A percentile compares a stretch with the other conserved stretches of the same genome.
Evolutionary conservation across 2,329 filamentous ascomycete genomes (phyloP).

Genomic region (Nothophoma quercina): DNA sequence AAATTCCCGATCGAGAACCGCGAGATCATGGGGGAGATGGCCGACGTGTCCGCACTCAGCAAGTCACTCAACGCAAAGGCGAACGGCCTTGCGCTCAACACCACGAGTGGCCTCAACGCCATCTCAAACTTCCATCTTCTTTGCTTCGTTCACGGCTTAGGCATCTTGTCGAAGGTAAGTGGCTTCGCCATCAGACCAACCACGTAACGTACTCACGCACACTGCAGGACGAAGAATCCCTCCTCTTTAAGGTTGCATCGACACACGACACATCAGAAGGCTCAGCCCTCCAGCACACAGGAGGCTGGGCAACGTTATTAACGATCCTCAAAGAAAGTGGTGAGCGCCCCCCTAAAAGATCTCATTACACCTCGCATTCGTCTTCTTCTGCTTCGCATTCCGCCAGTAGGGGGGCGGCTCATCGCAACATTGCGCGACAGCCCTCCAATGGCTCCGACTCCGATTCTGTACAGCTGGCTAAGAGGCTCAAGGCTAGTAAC

Average conservation of each 20-base stretch:
- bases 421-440: conserved; percentile 33
- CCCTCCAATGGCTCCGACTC: conserved; percentile 53
- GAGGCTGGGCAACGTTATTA: conserved; percentile 93
- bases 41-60: conserved; percentile 75
- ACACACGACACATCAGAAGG: conserved; percentile 81
- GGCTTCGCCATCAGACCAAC: background rate
- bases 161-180: conserved; percentile 81
- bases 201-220: background rate
- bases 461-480: conserved; percentile 68
- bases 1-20: conserved; percentile 93
- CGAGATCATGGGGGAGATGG: conserved; percentile 82
- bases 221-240: conserved; percentile 81
- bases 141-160: conserved; percentile 82
- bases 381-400: conserved; percentile 38
- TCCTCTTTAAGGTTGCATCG: conserved; percentile 85
- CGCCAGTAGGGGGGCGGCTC: conserved; percentile 49
- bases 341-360: conserved; percentile 89
- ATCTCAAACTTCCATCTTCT: conserved; percentile 95
- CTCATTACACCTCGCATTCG: conserved; percentile 39
- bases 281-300: conserved; percentile 82
- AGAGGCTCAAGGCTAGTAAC: conserved; percentile 70
- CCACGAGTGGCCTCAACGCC: conserved; percentile 69
- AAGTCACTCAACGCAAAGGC: conserved; percentile 70
- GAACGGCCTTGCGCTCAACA: conserved; percentile 61
- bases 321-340: conserved; percentile 95